phyloP scores from a whole-genome alignment of 2,329 filamentous ascomycete species.

The Periconia macrospinosa region DNA sequence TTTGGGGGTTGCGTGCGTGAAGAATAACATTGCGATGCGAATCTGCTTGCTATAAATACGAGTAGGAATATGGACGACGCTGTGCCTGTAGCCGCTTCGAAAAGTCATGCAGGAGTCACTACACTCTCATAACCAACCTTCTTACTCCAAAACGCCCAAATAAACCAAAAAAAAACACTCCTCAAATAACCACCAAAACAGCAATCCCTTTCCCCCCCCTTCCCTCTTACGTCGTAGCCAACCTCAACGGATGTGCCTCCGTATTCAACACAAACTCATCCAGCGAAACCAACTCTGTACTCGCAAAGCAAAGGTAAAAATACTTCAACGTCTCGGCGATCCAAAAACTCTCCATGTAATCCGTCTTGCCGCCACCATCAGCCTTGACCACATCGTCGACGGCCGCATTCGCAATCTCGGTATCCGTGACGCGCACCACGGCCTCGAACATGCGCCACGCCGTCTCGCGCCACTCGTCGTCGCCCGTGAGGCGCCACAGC shows the following conservation, averaged over 20 bases:
- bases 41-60: no score
- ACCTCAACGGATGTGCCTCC: conserved; percentile 50
- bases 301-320: conserved; percentile 51
- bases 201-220: no score
- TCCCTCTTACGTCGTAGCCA: neutral
- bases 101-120: no score
- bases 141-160: no score
- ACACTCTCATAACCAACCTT: no score
- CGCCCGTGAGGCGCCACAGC: conserved; percentile 60
- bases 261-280: conserved; percentile 54
- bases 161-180: no score
- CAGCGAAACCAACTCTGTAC: conserved; percentile 46
- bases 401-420: conserved; percentile 46
- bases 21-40: no score
- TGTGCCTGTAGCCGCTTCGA: no score
- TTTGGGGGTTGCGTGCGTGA: no score
- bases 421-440: conserved; percentile 45
- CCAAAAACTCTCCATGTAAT: conserved; percentile 55
- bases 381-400: conserved; percentile 44
- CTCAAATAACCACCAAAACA: no score
- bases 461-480: conserved; percentile 44
- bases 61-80: no score
- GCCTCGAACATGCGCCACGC: conserved; percentile 52
- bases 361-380: conserved; percentile 31
- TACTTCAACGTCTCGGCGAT: conserved; percentile 54